Evolutionary conservation across 768 basidiomycete genomes (phyloP), one percentile per base, ranked within the genome.

Genomic region (Pulveroboletus sp.): DNA sequence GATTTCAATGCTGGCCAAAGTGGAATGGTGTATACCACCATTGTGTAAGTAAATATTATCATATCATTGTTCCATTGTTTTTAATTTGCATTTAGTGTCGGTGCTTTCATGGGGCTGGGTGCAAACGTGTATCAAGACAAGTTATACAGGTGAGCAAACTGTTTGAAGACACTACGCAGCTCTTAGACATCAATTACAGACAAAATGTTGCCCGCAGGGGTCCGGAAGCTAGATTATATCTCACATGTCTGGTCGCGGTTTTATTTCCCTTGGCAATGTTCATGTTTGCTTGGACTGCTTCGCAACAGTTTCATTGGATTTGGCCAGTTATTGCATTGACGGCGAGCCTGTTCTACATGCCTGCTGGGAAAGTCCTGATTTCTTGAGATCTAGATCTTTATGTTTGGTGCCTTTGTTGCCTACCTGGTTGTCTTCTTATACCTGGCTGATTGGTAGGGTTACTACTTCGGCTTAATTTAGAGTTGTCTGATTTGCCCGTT

Each of bases 241-340:
- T 70, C 24, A 75, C 81, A 10, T 82, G 82, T 57, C 56, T 73
- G 31, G 81, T 77, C 0, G 80, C 73, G 0, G 48, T 81, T 39
- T 56, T 82, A 7, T 70, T 83, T 49, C 82, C 83, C 0, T 50
- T 71, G 3, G 75, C 75, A 14, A 80, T 85, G 75, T 79, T 86
- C 65, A 80, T 88, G 35, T 89, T 82, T 60, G 85, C 82, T 0
- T 86, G 83, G 80, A 80, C 81, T 18, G 77, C 80, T 14, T 78
- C 74, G 49, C 55, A 72, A 1, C 54, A 55, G 7, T 70, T 85
- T 2, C 79, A 74, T 47, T 89, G 86, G 85, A 78, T 84, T 37
- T 81, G 55, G 54, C 58, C 61, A 6, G 37, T 53, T n/a, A 55
- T 63, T 24, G 52, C 57, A 43, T 39, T 58, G 44, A 58, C 56